Conservation (phyloP, 495 filamentous ascomycete genomes). For the Podospora didyma region DNA sequence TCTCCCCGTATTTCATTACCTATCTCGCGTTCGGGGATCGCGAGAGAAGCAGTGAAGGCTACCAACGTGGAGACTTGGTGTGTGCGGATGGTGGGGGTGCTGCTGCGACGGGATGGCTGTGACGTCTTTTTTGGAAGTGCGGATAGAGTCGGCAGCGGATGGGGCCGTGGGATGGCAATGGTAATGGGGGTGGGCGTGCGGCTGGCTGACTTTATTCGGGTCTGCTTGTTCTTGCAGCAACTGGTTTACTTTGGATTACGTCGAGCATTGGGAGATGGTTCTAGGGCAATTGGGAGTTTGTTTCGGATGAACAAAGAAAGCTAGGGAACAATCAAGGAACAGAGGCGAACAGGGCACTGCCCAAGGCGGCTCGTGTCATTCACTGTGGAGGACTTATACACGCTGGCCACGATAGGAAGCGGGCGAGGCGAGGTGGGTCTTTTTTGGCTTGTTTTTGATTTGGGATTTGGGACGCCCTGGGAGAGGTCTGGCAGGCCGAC, state of each 20-base stretch:
- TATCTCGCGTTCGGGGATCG: neutral
- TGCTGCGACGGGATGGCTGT: too few species aligned
- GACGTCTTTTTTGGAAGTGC: too few species aligned
- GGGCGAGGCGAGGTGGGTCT: neutral
- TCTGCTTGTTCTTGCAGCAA: neutral
- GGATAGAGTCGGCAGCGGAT: too few species aligned
- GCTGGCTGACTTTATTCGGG: too few species aligned
- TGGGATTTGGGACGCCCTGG: too few species aligned
- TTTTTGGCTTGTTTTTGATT: too few species aligned
- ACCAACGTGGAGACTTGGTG: neutral
- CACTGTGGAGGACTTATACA: neutral
- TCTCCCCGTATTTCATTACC: slow-evolving; percentile 67
- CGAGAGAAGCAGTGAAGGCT: neutral
- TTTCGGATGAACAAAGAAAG: neutral
- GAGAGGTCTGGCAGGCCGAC: neutral
- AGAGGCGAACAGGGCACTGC: neutral
- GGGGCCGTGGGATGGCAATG: too few species aligned
- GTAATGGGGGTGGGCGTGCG: too few species aligned
- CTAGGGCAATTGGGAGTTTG: neutral
- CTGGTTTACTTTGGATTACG: neutral
- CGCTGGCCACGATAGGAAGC: neutral
- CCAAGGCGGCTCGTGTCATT: neutral
- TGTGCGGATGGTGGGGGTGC: too few species aligned
- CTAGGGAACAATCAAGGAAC: neutral
- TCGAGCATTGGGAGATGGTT: neutral